A percentile compares a stretch with the other conserved stretches of the same genome.
phyloP scores from a whole-genome alignment of 352 stramenopile genomes.

The Phytophthora nicotianae region DNA sequence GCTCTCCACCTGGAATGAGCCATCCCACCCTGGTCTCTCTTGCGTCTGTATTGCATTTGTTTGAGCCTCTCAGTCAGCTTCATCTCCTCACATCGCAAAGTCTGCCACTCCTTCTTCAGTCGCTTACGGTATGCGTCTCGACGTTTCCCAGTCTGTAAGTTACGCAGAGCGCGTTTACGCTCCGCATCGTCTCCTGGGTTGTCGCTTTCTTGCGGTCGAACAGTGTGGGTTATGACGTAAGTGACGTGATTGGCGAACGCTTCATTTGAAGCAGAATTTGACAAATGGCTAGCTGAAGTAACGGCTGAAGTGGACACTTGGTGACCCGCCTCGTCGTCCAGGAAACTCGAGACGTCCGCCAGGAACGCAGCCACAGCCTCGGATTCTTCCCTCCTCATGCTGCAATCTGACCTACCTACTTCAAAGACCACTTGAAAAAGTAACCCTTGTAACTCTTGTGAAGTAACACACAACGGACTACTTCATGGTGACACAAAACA shows the following conservation, averaged over 20 bases:
- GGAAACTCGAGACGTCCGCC: constrained; percentile 22
- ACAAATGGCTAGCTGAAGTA: neutral
- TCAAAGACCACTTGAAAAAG: no score
- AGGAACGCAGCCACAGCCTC: constrained; percentile 28
- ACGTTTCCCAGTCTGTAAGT: constrained; percentile 23
- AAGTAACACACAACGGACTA: no score
- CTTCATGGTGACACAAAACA: no score
- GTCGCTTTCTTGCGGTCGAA: no score
- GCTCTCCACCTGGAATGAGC: constrained; percentile 14
- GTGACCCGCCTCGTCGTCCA: constrained; percentile 12
- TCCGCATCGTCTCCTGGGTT: no score
- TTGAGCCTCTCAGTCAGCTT: constrained; percentile 18
- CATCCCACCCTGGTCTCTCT: neutral
- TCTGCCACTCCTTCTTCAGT: constrained; percentile 22
- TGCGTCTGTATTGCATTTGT: constrained; percentile 1
- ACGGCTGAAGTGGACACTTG: neutral
- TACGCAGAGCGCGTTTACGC: constrained; percentile 17
- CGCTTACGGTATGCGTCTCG: constrained; percentile 26
- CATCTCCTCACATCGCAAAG: constrained; percentile 19
- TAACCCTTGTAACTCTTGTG: no score
- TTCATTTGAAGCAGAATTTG: neutral
- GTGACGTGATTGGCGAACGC: no score
- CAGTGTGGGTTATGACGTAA: no score
- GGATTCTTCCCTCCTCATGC: constrained; percentile 12
- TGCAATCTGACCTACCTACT: no score